Conservation (phyloP, 2,329 filamentous ascomycete genomes). For the Cercospora sp. region DNA sequence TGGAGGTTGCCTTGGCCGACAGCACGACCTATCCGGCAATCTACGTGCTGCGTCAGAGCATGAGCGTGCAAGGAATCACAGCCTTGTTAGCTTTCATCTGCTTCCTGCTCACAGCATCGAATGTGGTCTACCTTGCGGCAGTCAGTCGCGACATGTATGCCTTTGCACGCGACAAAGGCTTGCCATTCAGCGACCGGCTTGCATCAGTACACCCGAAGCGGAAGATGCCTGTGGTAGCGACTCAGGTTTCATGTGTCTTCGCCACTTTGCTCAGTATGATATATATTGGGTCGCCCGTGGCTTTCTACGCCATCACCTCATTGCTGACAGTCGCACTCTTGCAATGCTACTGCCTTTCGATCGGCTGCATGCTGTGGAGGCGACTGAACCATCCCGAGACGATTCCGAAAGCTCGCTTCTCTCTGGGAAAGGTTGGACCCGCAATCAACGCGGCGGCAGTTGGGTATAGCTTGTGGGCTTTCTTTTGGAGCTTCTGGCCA, state of each 20-base stretch:
- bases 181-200: constrained; percentile 42
- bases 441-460: constrained; percentile 28
- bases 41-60: constrained; percentile 36
- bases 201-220: constrained; percentile 23
- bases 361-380: constrained; percentile 33
- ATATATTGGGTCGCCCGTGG: constrained; percentile 42
- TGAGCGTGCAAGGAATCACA: constrained; percentile 24
- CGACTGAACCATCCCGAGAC: constrained; percentile 26
- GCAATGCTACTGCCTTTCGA: constrained; percentile 28
- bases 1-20: constrained; percentile 25
- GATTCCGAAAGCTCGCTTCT: constrained; percentile 25
- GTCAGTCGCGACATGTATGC: constrained; percentile 30
- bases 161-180: constrained; percentile 43
- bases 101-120: constrained; percentile 17
- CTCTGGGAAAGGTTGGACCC: constrained; percentile 26
- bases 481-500: constrained; percentile 27
- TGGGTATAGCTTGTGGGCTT: constrained; percentile 23
- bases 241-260: constrained; percentile 53
- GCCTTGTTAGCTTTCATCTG: constrained; percentile 21
- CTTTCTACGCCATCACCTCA: constrained; percentile 47
- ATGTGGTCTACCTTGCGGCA: constrained; percentile 25
- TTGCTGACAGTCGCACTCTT: constrained; percentile 31
- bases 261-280: constrained; percentile 43
- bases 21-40: constrained; percentile 42
- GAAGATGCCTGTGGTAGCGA: constrained; percentile 27